Evolutionary conservation across 345 rosid genomes (phyloP), one percentile per base, ranked within the genome.

Genomic region (Citrus trifoliata): DNA sequence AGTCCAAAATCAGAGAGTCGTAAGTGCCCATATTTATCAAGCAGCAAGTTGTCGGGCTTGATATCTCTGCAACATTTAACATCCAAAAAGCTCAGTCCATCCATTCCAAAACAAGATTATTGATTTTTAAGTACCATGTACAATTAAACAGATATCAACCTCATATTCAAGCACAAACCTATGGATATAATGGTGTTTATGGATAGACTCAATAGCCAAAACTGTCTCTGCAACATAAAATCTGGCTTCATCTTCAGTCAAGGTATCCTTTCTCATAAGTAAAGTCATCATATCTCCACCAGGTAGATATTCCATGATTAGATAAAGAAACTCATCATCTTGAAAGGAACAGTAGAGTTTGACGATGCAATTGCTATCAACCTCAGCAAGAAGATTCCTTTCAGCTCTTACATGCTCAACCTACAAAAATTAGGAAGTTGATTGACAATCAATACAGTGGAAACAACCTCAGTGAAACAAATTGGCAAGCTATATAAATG

Each of bases 231-330:
- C 97, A 72, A 95, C 88, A 85, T 93, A 95, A 84, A 95, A 95
- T 80, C 88, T 87, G 65, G 98, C 92, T 87, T 93, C 98, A 80
- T 89, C 87, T 81, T 95, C 98, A 65, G 88, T 90, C 87, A 95
- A 83, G 61, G 88, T 95, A 87, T 95, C 98, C 87, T 95, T 93
- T 80, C 98, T 89, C 98, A 93, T 95, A 25, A 95, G 90, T 79
- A 95, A 87, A 69, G 98, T 93, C 98, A 95, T 95, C 98, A 95
- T 90, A 85, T 93, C 98, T 61, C 98, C 98, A 55, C 98, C 98
- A 60, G 98, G 98, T 74, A 95, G 86, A 85, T 93, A 95, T 83
- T 95, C 98, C 98, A 95, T 95, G 60, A 95, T 90, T 80, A 95
- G 92, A 78, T 95, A 93, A 81, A 95, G 94, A 82, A 80, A 95